A percentile compares a stretch with the other conserved stretches of the same genome.
These are phyloP conservation scores for Sisymbrium altissimum DNA, from an alignment of 345 rosid species.

Conservation along the genomic window DNA sequence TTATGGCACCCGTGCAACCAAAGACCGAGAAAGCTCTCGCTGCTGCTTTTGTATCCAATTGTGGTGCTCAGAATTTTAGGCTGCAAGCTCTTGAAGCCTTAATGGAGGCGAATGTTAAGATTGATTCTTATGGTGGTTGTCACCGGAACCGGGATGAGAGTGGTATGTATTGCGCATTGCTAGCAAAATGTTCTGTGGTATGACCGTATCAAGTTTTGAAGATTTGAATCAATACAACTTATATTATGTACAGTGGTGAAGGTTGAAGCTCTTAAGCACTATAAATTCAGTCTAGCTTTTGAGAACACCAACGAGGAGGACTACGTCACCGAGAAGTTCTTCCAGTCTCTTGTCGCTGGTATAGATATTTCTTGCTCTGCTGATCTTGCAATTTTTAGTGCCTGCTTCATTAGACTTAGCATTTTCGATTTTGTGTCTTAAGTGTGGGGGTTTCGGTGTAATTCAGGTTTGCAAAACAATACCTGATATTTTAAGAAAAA, in stretches of 20 bases:
- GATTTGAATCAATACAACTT: background rate
- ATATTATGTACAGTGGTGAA: slow-evolving; percentile 31
- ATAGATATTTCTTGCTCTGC: slow-evolving; percentile 10
- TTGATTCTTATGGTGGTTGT: slow-evolving; percentile 90
- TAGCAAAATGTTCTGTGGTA: background rate
- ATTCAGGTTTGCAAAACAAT: background rate
- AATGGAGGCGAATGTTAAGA: slow-evolving; percentile 48
- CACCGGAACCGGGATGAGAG: slow-evolving; percentile 70
- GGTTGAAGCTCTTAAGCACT: slow-evolving; percentile 77
- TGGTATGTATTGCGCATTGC: slow-evolving; percentile 39
- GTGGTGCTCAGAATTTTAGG: slow-evolving; percentile 80
- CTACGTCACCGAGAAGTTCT: slow-evolving; percentile 90
- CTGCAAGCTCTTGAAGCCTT: slow-evolving; percentile 76
- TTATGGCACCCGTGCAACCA: slow-evolving; percentile 83
- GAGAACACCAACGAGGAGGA: slow-evolving; percentile 99
- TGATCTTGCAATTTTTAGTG: background rate
- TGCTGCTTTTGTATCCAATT: slow-evolving; percentile 92
- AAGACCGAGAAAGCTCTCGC: slow-evolving; percentile 83
- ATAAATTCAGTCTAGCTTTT: slow-evolving; percentile 90
- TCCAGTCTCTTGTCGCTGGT: slow-evolving; percentile 97
- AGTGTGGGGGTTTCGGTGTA: too few species aligned
- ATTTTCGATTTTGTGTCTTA: background rate
- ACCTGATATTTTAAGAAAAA: background rate
- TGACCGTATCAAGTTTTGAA: background rate
- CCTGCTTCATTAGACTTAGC: background rate